phyloP scores from a whole-genome alignment of 169 alveolate species.

The Cryptosporidium sp. region DNA sequence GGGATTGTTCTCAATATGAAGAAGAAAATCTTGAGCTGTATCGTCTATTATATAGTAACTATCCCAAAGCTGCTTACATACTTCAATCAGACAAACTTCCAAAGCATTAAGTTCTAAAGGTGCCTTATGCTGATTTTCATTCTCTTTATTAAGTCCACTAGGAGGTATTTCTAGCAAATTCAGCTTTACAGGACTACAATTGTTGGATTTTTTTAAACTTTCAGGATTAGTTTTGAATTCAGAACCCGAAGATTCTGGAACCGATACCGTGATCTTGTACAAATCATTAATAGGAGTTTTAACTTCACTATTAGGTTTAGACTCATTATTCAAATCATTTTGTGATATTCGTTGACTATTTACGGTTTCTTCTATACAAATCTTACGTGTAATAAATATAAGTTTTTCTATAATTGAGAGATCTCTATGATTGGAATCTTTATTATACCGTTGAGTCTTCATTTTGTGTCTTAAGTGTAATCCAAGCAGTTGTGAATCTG shows the following conservation, averaged over 20 bases:
- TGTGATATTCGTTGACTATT: neutral
- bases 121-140: neutral
- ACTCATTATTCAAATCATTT: neutral
- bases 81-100: conserved; percentile 80
- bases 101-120: conserved; percentile 81
- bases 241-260: neutral
- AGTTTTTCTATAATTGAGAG: conserved; percentile 44
- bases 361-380: neutral
- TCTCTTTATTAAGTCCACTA: neutral
- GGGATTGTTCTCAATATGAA: conserved; percentile 77
- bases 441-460: neutral
- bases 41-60: conserved; percentile 78
- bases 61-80: conserved; percentile 78
- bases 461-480: neutral
- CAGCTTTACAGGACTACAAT: conserved; percentile 7
- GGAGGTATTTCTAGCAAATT: conserved; percentile 15
- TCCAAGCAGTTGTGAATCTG: neutral
- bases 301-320: neutral
- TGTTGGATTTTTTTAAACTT: neutral
- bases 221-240: neutral
- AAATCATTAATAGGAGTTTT: neutral
- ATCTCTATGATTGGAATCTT: conserved; percentile 5
- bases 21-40: conserved; percentile 78
- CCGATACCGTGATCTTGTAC: neutral
- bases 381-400: neutral